Evolutionary conservation across 768 basidiomycete genomes (phyloP).

Genomic region (Rossbeevera mucosa): DNA sequence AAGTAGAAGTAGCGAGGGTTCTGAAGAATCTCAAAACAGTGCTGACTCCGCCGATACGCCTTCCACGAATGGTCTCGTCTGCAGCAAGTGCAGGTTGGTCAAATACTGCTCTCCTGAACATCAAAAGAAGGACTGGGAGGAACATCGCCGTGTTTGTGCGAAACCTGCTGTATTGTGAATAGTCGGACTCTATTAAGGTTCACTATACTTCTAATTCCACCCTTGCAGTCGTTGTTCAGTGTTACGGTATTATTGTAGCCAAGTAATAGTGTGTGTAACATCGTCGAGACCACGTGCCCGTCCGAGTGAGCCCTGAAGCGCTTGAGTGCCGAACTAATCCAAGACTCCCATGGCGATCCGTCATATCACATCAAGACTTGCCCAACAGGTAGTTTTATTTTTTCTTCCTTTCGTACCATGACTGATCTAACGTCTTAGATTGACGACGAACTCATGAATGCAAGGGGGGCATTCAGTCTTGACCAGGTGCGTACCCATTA

Average conservation of each 20-base stretch:
- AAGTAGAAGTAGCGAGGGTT: constrained; percentile 42
- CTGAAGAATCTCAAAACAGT: constrained; percentile 44
- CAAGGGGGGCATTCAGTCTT: constrained; percentile 86
- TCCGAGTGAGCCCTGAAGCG: not conserved
- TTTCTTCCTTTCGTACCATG: not conserved
- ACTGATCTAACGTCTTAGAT: constrained; percentile 48
- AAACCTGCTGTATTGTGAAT: constrained; percentile 28
- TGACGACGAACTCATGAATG: constrained; percentile 89
- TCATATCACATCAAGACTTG: constrained; percentile 65
- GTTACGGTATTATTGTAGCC: not conserved
- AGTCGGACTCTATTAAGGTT: not conserved
- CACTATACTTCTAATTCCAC: not conserved
- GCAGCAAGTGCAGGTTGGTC: constrained; percentile 75
- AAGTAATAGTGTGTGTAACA: constrained; percentile 1
- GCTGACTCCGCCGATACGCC: constrained; percentile 31
- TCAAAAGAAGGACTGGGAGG: constrained; percentile 74
- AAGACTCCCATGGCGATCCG: constrained; percentile 46
- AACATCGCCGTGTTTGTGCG: constrained; percentile 68
- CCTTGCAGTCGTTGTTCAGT: not conserved
- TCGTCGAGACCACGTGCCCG: not conserved
- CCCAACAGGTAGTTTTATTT: constrained; percentile 56
- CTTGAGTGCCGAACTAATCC: not conserved
- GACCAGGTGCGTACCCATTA: constrained; percentile 70
- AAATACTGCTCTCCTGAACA: constrained; percentile 74
- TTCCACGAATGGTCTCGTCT: constrained; percentile 50